phyloP scores from a whole-genome alignment of 2,329 filamentous ascomycete genomes.

The Alternaria burnsii region DNA sequence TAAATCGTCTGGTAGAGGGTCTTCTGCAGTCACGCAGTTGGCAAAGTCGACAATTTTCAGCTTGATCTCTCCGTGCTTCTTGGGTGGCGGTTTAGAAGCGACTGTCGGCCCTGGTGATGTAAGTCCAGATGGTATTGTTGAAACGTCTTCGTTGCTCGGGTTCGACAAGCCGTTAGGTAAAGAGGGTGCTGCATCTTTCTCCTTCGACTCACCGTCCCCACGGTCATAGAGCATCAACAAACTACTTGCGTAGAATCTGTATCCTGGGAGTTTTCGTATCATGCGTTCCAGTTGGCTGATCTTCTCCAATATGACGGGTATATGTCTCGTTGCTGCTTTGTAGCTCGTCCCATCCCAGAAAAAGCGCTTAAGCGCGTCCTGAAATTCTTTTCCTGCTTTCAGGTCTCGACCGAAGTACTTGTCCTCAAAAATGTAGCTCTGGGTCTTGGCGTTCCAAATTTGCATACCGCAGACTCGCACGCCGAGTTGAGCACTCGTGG shows the following conservation, averaged over 20 bases:
- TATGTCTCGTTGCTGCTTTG: conserved; percentile 81
- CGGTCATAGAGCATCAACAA: conserved; percentile 96
- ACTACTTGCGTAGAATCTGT: conserved; percentile 95
- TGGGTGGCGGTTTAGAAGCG: conserved; percentile 21
- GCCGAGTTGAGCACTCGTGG: conserved; percentile 89
- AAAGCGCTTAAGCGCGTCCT: conserved; percentile 85
- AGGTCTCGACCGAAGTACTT: conserved; percentile 95
- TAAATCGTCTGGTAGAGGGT: conserved; percentile 65
- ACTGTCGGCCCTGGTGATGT: conserved; percentile 28
- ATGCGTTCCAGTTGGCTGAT: conserved; percentile 84
- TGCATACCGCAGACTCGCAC: conserved; percentile 96
- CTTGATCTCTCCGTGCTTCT: conserved; percentile 68
- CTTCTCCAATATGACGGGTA: conserved; percentile 86
- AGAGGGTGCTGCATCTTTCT: conserved; percentile 26
- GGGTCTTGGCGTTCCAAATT: conserved; percentile 86
- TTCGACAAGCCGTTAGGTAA: conserved; percentile 23
- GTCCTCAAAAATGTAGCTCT: conserved; percentile 93
- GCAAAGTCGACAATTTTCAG: conserved; percentile 99
- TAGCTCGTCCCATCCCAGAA: conserved; percentile 89
- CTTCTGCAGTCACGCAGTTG: conserved; percentile 92
- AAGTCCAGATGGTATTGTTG: conserved; percentile 36
- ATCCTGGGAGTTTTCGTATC: conserved; percentile 79
- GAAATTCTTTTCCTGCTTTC: conserved; percentile 87
- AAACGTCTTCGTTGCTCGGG: conserved; percentile 32
- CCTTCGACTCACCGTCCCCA: conserved; percentile 65